Conservation (phyloP, 345 rosid species). For the Arabis hirsuta region DNA sequence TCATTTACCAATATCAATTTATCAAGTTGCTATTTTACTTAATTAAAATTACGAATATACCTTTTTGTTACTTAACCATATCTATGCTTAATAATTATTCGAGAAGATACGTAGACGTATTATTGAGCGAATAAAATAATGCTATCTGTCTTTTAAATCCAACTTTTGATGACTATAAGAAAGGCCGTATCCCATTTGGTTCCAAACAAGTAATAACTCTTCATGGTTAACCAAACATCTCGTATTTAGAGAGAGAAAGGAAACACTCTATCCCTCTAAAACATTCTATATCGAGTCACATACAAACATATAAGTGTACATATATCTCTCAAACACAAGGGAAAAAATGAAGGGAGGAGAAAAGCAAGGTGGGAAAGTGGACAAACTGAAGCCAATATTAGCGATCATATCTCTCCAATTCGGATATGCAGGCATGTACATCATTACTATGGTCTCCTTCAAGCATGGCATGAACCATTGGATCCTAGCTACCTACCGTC, state of each 20-base stretch:
- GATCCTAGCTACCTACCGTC: slow-evolving; percentile 76
- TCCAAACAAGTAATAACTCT: slow-evolving; percentile 36
- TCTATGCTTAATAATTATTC: slow-evolving; percentile 34
- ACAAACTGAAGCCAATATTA: slow-evolving; percentile 67
- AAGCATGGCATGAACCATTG: slow-evolving; percentile 84
- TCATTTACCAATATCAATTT: too few relatives aligned
- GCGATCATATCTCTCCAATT: slow-evolving; percentile 82
- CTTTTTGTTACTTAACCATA: slow-evolving; percentile 16
- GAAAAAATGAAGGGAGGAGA: slow-evolving; percentile 39
- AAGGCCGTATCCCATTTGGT: slow-evolving; percentile 31
- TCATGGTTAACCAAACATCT: slow-evolving; percentile 26
- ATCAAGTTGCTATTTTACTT: too few relatives aligned
- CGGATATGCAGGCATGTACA: slow-evolving; percentile 91
- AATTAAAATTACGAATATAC: neutral
- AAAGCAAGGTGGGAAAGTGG: slow-evolving; percentile 34
- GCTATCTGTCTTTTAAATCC: slow-evolving; percentile 26
- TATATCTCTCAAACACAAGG: neutral
- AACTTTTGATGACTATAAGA: slow-evolving; percentile 43
- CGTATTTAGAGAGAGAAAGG: slow-evolving; percentile 18
- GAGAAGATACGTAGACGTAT: slow-evolving; percentile 46
- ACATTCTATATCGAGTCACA: neutral
- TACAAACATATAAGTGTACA: slow-evolving; percentile 11
- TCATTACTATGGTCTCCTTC: slow-evolving; percentile 67
- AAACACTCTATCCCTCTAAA: neutral
- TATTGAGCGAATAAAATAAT: slow-evolving; percentile 33